phyloP scores from a whole-genome alignment of 2,329 filamentous ascomycete species.

The Thelonectria rubi region DNA sequence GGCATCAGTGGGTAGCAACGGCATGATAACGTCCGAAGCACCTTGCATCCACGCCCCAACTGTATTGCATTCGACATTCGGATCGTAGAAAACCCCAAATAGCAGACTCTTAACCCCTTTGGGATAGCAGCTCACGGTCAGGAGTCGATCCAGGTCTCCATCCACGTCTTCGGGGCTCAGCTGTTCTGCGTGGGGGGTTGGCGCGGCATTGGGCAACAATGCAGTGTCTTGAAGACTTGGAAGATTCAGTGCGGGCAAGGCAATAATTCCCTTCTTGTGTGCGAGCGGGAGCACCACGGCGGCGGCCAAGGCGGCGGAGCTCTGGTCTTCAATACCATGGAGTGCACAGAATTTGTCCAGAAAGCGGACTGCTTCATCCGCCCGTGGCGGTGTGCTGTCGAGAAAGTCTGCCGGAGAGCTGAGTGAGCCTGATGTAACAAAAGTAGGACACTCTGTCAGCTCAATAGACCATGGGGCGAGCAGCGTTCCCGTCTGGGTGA shows the following conservation, averaged over 20 bases:
- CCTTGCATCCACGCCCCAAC: constrained; percentile 3
- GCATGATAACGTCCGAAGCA: not conserved
- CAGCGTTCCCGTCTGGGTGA: not conserved
- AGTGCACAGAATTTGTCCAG: constrained; percentile 16
- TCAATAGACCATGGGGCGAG: constrained; percentile 17
- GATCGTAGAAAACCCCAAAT: not conserved
- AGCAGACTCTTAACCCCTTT: not conserved
- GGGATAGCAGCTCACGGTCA: constrained; percentile 1
- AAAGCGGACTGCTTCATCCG: constrained; percentile 2
- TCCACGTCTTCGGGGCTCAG: not conserved
- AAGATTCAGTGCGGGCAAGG: not conserved
- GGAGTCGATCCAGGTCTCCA: constrained; percentile 1
- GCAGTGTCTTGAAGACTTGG: too few species aligned
- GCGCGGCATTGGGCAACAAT: too few species aligned
- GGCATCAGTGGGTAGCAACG: not conserved
- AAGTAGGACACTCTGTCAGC: not conserved
- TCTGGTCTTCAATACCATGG: constrained; percentile 14
- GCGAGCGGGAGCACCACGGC: constrained; percentile 8
- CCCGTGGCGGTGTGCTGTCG: not conserved
- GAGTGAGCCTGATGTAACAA: not conserved
- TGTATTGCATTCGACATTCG: constrained; percentile 5
- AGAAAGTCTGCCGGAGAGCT: not conserved
- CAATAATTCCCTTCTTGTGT: too few species aligned
- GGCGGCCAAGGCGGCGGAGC: constrained; percentile 12
- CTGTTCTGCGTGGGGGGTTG: too few species aligned